phyloP scores from a whole-genome alignment of 768 basidiomycete genomes.

The Gymnopilus junonius region DNA sequence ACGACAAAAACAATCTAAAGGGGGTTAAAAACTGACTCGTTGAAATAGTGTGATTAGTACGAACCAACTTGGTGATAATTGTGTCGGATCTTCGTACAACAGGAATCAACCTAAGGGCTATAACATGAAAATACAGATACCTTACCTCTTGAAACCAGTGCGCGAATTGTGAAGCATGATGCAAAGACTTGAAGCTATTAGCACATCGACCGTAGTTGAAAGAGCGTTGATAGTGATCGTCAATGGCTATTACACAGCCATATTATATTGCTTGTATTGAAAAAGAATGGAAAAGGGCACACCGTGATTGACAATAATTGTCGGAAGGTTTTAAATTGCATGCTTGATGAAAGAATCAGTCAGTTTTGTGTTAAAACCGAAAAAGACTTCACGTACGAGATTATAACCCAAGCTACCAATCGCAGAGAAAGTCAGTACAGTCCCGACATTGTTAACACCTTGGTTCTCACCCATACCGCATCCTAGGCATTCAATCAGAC shows the following conservation, averaged over 20 bases:
- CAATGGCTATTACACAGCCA: constrained; percentile 36
- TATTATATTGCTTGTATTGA: neutral
- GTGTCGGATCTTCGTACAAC: constrained; percentile 43
- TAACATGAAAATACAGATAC: neutral
- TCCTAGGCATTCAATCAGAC: constrained; percentile 18
- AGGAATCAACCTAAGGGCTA: too few relatives aligned
- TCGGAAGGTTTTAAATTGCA: constrained; percentile 42
- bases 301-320: constrained; percentile 41
- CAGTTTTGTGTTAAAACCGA: neutral
- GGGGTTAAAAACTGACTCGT: neutral
- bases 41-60: constrained; percentile 1
- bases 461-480: constrained; percentile 37
- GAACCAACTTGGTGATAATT: constrained; percentile 51
- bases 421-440: neutral
- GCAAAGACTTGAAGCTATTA: constrained; percentile 54
- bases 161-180: constrained; percentile 48
- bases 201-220: constrained; percentile 49
- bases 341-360: constrained; percentile 23
- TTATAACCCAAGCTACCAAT: constrained; percentile 42
- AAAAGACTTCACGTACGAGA: constrained; percentile 35
- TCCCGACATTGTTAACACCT: neutral
- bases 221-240: constrained; percentile 57
- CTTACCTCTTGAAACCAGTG: constrained; percentile 55
- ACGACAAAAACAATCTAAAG: constrained; percentile 54
- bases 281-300: constrained; percentile 6